Evolutionary conservation across 441 rosid species (phyloP), one percentile per base, ranked within the genome.

Genomic region (Euphorbia corollata): DNA sequence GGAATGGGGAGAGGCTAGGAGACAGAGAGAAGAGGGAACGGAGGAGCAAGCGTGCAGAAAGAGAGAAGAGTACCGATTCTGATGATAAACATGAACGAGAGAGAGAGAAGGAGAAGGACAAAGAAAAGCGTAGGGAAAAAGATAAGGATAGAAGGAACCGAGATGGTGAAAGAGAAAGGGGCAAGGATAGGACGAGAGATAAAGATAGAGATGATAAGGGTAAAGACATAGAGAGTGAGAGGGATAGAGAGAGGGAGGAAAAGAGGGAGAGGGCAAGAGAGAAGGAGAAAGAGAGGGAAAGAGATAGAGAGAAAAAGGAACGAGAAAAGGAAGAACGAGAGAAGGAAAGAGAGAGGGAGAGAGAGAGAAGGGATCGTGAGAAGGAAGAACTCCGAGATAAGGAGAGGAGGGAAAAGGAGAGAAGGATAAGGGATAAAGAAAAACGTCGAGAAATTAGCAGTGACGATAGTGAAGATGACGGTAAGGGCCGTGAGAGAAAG

Each of bases 1-100:
- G 70, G 27, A 70, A 45, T 65, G 75, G 67, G 19, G 82, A 75
- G 69, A 73, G 77, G 78, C 74, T 63, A 12, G 63, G 72, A 7
- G 72, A 57, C 58, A 68, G 77, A 61, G 86, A 80, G 71, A 84
- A 80, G 77, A 70, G 75, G 27, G 79, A 74, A 18, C 77, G 79
- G 1, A 80, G 80, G 67, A 75, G 82, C 27, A 77, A 74, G 23
- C 84, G 65, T 65, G 67, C 67, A 1, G 80, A 75, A 22, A 73
- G 75, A 39, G 86, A 78, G 57, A 74, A 72, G 67, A 78, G 82
- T 54, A 68, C 57, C 16, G 75, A 70, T 78, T 81, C 78, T 55
- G 88, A 78, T 69, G 90, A 83, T 27, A 79, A 69, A 57, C 36
- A 72, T 50, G 87, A 81, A 11, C 74, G 82, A 67, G 85, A 77